Conservation (phyloP, 2,329 filamentous ascomycete species). For the Tolypocladium inflatum region DNA sequence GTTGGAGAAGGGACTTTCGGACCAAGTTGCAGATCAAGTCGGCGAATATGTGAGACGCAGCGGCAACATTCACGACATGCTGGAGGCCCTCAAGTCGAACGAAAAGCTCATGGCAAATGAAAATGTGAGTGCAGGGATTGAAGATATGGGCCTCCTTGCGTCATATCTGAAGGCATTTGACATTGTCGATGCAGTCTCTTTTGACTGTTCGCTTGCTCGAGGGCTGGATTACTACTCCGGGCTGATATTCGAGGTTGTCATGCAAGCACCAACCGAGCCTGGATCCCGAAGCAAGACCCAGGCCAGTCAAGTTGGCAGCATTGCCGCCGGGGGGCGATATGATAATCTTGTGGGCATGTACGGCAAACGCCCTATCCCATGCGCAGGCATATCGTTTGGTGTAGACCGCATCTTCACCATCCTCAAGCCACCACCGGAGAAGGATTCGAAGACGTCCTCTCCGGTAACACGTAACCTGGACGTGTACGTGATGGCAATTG, state of each 20-base stretch:
- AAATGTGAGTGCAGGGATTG: conserved; percentile 68
- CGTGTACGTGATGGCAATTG: conserved; percentile 91
- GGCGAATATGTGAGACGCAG: conserved; percentile 74
- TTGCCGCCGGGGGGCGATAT: conserved; percentile 84
- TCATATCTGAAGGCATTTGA: conserved; percentile 72
- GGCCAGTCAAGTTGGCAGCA: conserved; percentile 57
- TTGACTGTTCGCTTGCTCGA: conserved; percentile 82
- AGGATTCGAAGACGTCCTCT: conserved; percentile 51
- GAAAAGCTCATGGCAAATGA: conserved; percentile 60
- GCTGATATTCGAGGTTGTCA: conserved; percentile 83
- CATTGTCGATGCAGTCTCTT: conserved; percentile 65
- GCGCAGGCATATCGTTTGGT: conserved; percentile 67
- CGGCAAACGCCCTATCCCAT: conserved; percentile 68
- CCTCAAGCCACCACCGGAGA: conserved; percentile 54
- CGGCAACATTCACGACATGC: conserved; percentile 58
- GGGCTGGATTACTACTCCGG: conserved; percentile 89
- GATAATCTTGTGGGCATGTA: conserved; percentile 94
- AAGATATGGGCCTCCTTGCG: conserved; percentile 73
- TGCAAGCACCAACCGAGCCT: conserved; percentile 24
- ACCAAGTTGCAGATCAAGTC: conserved; percentile 74
- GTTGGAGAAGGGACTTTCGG: conserved; percentile 78
- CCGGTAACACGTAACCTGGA: conserved; percentile 56
- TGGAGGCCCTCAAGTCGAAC: conserved; percentile 60
- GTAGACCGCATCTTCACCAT: conserved; percentile 93
- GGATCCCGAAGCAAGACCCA: no score